A percentile compares a stretch with the other conserved stretches of the same genome.
Evolutionary conservation across 352 stramenopile species (phyloP).

Genomic region (Globisporangium rhizosaccharum): DNA sequence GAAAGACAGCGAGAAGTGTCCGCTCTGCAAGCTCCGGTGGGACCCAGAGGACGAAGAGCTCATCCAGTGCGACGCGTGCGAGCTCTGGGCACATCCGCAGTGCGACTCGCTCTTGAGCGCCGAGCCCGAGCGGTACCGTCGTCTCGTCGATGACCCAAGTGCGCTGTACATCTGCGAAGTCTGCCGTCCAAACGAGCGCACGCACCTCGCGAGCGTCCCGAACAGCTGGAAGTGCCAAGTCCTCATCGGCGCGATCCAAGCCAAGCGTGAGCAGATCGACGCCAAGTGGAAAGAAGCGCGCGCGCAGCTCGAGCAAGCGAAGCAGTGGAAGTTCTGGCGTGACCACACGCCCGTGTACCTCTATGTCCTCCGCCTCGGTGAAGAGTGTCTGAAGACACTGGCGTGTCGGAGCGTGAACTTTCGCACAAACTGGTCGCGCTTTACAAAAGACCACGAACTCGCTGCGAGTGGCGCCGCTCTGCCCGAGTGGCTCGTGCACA

Average conservation of each 20-base stretch:
- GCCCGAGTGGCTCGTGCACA: constrained; percentile 65
- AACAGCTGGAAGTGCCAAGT: constrained; percentile 63
- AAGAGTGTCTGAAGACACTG: constrained; percentile 80
- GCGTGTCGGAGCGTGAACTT: constrained; percentile 80
- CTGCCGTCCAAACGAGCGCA: constrained; percentile 58
- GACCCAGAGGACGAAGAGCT: constrained; percentile 66
- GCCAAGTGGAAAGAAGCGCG: constrained; percentile 68
- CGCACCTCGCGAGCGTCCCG: constrained; percentile 31
- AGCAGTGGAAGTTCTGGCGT: constrained; percentile 70
- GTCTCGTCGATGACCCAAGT: constrained; percentile 54
- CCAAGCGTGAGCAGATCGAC: constrained; percentile 50
- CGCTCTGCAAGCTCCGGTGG: constrained; percentile 71
- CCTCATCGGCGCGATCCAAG: constrained; percentile 66
- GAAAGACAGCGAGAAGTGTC: constrained; percentile 70
- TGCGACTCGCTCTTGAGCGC: constrained; percentile 62
- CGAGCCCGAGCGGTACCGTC: constrained; percentile 58
- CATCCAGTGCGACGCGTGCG: constrained; percentile 85
- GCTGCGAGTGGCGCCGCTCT: constrained; percentile 22
- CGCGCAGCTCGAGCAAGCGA: constrained; percentile 37
- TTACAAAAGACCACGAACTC: constrained; percentile 49
- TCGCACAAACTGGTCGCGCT: constrained; percentile 54
- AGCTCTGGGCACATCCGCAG: constrained; percentile 77
- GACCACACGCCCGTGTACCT: constrained; percentile 77
- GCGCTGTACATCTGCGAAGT: constrained; percentile 68
- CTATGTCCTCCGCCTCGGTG: constrained; percentile 71